phyloP scores from a whole-genome alignment of 2,329 filamentous ascomycete genomes.

The Neonectria neomacrospora region DNA sequence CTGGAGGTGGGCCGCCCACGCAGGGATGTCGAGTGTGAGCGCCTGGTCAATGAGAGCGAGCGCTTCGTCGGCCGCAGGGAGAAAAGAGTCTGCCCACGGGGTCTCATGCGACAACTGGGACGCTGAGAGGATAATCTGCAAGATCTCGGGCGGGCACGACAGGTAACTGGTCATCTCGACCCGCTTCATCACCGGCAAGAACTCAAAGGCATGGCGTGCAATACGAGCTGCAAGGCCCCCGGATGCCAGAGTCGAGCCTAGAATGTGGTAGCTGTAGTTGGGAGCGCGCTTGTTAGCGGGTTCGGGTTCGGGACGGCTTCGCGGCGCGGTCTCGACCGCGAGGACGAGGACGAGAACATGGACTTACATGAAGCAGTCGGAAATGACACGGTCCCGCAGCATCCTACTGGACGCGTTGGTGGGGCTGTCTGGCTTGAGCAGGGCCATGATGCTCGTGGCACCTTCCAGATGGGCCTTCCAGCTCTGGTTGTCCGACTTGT shows the following conservation, averaged over 20 bases:
- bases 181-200: conserved; percentile 54
- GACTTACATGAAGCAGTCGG: conserved; percentile 60
- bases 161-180: conserved; percentile 57
- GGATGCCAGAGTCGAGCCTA: conserved; percentile 53
- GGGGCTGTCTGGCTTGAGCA: conserved; percentile 47
- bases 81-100: conserved; percentile 46
- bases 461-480: conserved; percentile 61
- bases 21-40: conserved; percentile 55
- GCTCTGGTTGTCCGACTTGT: conserved; percentile 52
- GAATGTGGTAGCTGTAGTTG: conserved; percentile 53
- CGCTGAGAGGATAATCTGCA: conserved; percentile 58
- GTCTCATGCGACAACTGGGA: conserved; percentile 57
- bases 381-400: conserved; percentile 58
- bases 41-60: conserved; percentile 55
- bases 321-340: conserved; percentile 6
- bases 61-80: conserved; percentile 50
- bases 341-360: conserved; percentile 17
- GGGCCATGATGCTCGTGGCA: conserved; percentile 55
- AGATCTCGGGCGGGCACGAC: conserved; percentile 55
- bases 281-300: conserved; percentile 23
- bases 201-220: conserved; percentile 52
- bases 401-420: conserved; percentile 47
- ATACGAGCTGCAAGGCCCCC: conserved; percentile 52
- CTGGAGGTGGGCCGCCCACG: conserved; percentile 55
- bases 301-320: conserved; percentile 2